Percentiles rank a stretch among this genome's conserved stretches.
Evolutionary conservation across 306 rosid species (phyloP).

Genomic region (Phaseolus lunatus): DNA sequence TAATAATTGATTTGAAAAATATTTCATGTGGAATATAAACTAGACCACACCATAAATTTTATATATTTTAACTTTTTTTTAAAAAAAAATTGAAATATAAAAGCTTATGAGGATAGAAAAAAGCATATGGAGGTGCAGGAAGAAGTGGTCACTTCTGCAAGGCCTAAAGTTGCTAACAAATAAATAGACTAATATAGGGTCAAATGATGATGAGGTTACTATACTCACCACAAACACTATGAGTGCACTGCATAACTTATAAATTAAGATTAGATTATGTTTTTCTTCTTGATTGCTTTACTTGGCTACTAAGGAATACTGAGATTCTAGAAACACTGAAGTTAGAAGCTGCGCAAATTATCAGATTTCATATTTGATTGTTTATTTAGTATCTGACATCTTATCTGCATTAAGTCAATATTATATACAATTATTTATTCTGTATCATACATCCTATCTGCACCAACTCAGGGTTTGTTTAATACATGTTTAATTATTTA

Average conservation of each 20-base stretch:
- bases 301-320: constrained; percentile 21
- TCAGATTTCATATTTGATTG: neutral
- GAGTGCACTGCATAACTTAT: neutral
- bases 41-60: too few species aligned
- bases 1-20: too few species aligned
- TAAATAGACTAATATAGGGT: neutral
- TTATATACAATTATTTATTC: neutral
- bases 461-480: neutral
- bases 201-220: too few species aligned
- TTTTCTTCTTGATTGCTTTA: neutral
- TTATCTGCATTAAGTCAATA: neutral
- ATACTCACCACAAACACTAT: neutral
- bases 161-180: too few species aligned
- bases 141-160: too few species aligned
- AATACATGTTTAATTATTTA: neutral
- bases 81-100: too few species aligned
- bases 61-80: too few species aligned
- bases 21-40: too few species aligned
- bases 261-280: neutral
- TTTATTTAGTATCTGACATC: neutral
- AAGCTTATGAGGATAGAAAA: too few species aligned
- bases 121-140: too few species aligned
- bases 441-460: neutral
- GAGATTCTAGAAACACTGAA: neutral
- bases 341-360: too few species aligned